These are phyloP conservation scores for Ailanthus altissimus DNA, from an alignment of 345 rosid genomes.

Conservation along the genomic window DNA sequence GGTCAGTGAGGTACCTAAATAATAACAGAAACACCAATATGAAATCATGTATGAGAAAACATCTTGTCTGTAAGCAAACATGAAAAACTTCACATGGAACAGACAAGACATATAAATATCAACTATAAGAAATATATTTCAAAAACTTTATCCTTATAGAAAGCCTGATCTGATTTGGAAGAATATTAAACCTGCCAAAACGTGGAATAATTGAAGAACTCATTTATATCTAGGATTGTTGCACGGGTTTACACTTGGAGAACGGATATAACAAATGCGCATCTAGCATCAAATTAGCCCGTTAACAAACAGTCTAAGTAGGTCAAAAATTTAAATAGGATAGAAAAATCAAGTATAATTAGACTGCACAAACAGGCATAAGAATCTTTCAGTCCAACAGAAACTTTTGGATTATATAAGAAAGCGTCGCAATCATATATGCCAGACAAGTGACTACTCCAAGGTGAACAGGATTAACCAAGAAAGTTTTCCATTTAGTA, in stretches of 20 bases:
- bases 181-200: neutral
- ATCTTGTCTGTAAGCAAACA: neutral
- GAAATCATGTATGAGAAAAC: neutral
- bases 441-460: neutral
- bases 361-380: neutral
- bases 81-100: neutral
- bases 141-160: neutral
- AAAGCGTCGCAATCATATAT: neutral
- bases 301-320: neutral
- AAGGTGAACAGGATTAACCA: neutral
- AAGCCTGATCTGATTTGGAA: neutral
- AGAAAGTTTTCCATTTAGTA: neutral
- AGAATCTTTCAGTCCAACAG: neutral
- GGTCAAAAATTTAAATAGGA: neutral
- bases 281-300: neutral
- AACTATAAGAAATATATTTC: neutral
- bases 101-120: neutral
- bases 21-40: constrained; percentile 4
- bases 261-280: neutral
- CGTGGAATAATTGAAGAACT: neutral
- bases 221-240: neutral
- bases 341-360: neutral
- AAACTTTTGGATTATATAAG: neutral
- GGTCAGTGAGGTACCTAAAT: constrained; percentile 54
- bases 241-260: neutral